These are phyloP conservation scores for Sugiyamaella paludigena DNA, from an alignment of 1,139 yeast species.

Conservation along the genomic window DNA sequence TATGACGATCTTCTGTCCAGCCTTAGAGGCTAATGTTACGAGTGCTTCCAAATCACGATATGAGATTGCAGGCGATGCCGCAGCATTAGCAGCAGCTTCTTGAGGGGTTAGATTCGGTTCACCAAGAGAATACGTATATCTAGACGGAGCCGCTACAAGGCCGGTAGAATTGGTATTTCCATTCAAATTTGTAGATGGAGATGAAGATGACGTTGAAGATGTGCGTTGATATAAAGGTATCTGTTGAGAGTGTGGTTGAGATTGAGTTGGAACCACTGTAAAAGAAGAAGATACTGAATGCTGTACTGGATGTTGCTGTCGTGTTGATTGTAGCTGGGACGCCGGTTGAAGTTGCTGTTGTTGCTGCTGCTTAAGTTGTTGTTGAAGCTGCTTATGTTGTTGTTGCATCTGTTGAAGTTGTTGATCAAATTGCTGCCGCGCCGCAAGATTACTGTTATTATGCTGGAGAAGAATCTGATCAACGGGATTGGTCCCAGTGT, in stretches of 20 bases:
- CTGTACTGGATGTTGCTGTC: slow-evolving; percentile 5
- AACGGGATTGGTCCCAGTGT: too few species aligned
- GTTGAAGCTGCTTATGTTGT: background rate
- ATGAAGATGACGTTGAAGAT: too few species aligned
- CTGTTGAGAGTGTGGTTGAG: background rate
- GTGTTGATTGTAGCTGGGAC: slow-evolving; percentile 4
- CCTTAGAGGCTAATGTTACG: slow-evolving; percentile 56
- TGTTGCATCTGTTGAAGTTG: background rate
- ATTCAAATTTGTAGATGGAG: too few species aligned
- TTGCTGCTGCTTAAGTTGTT: slow-evolving; percentile 1
- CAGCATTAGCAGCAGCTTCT: slow-evolving; percentile 1
- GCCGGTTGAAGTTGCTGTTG: slow-evolving; percentile 1
- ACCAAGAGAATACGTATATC: slow-evolving; percentile 11
- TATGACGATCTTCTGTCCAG: slow-evolving; percentile 62
- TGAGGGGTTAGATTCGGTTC: slow-evolving; percentile 9
- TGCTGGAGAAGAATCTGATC: too few species aligned
- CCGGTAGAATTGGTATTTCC: slow-evolving; percentile 2
- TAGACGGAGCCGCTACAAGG: background rate
- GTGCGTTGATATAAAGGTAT: background rate
- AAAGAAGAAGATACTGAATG: background rate
- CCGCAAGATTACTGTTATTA: background rate
- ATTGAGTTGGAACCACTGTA: background rate
- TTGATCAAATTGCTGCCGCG: background rate
- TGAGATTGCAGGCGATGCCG: slow-evolving; percentile 14
- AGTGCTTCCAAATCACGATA: slow-evolving; percentile 31